A percentile compares a stretch with the other conserved stretches of the same genome.
These are phyloP conservation scores for Rhododendron kiyosumense DNA, from an alignment of 148 eudicot genomes.

Conservation along the genomic window DNA sequence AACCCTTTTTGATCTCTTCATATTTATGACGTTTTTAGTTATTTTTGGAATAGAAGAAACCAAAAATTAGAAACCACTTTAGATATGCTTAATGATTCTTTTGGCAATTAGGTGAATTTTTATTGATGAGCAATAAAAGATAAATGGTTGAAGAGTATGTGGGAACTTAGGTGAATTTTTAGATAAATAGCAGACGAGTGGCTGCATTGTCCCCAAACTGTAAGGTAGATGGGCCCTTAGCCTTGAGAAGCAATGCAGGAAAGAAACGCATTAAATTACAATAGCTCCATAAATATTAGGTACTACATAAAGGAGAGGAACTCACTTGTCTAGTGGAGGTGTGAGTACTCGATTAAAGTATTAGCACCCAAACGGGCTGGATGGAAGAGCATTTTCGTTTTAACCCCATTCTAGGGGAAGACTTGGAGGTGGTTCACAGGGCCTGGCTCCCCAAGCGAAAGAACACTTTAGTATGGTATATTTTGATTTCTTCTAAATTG, in stretches of 20 bases:
- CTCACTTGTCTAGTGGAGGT: not conserved
- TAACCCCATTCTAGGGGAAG: not conserved
- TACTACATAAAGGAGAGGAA: not conserved
- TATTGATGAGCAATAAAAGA: not conserved
- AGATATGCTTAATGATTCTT: not conserved
- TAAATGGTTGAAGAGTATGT: not conserved
- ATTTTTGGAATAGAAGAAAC: not conserved
- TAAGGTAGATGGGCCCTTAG: not conserved
- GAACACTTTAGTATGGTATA: not conserved
- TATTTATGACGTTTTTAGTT: not conserved
- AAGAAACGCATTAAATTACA: not conserved
- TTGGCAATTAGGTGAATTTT: not conserved
- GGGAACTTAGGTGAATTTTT: not conserved
- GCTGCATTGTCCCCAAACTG: not conserved
- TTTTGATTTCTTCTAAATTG: not conserved
- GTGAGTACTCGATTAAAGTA: not conserved
- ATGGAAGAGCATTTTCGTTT: not conserved
- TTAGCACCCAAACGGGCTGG: not conserved
- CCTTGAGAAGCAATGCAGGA: not conserved
- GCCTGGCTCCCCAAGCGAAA: not conserved
- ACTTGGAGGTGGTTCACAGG: not conserved
- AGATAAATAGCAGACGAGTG: not conserved
- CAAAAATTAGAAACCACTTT: not conserved
- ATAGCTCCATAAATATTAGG: not conserved
- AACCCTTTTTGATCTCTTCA: not conserved